Evolutionary conservation across 2,329 filamentous ascomycete genomes (phyloP).

Genomic region (Elsinoe australis): DNA sequence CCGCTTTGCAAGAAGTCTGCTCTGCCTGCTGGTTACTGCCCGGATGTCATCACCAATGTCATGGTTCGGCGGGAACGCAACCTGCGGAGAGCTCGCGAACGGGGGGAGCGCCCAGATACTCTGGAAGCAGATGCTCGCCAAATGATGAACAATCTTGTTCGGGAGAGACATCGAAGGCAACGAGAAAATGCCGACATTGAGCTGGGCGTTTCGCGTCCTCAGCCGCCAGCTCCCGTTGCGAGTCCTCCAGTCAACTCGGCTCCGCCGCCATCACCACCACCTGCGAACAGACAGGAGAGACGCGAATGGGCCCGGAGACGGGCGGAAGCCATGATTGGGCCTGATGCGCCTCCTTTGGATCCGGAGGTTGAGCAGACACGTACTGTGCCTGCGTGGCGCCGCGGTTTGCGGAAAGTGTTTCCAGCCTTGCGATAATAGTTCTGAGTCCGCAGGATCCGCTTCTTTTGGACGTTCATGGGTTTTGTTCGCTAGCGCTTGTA

Average conservation of each 20-base stretch:
- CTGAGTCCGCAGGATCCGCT: neutral
- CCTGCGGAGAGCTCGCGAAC: conserved; percentile 53
- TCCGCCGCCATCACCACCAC: neutral
- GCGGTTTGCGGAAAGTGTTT: conserved; percentile 26
- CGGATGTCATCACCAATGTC: conserved; percentile 62
- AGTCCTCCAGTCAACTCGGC: neutral
- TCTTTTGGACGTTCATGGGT: neutral
- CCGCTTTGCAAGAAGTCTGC: conserved; percentile 84
- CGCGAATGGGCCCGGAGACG: conserved; percentile 41
- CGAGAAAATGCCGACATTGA: conserved; percentile 15
- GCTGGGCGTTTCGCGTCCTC: conserved; percentile 6
- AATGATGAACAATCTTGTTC: conserved; percentile 13
- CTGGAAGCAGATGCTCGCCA: conserved; percentile 16
- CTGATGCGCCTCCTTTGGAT: conserved; percentile 23
- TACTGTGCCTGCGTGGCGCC: conserved; percentile 19
- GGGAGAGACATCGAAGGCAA: neutral
- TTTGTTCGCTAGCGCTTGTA: conserved; percentile 14
- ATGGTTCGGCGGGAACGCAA: conserved; percentile 79
- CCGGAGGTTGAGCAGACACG: conserved; percentile 27
- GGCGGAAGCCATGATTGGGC: conserved; percentile 38
- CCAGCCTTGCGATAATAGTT: conserved; percentile 3
- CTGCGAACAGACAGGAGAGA: conserved; percentile 24
- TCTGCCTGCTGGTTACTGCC: conserved; percentile 56
- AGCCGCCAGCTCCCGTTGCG: conserved; percentile 20
- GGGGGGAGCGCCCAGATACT: conserved; percentile 23